Evolutionary conservation across 2,329 filamentous ascomycete species (phyloP).

Genomic region (Aspergillus sp.): DNA sequence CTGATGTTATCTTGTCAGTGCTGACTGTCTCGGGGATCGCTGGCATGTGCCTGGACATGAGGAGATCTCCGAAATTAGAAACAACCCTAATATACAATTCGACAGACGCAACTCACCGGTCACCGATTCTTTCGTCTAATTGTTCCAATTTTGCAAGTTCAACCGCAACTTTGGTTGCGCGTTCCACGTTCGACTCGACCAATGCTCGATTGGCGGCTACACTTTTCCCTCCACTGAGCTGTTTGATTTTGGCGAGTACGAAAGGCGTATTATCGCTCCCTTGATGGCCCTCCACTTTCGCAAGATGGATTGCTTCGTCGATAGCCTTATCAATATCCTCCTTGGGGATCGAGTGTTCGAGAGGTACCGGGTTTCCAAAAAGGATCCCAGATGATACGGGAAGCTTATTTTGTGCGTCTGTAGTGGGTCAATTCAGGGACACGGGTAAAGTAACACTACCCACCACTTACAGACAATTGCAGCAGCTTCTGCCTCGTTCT

Average conservation of each 20-base stretch:
- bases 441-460: too few relatives aligned
- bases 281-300: constrained; percentile 54
- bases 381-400: constrained; percentile 69
- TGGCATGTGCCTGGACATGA: constrained; percentile 31
- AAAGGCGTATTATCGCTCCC: constrained; percentile 80
- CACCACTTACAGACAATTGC: constrained; percentile 62
- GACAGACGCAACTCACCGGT: constrained; percentile 31
- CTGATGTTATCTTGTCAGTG: constrained; percentile 15
- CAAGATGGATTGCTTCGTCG: constrained; percentile 58
- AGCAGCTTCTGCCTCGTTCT: constrained; percentile 72
- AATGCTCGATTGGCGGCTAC: constrained; percentile 66
- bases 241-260: constrained; percentile 67
- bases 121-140: constrained; percentile 15
- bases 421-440: neutral
- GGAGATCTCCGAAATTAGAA: constrained; percentile 29
- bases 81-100: constrained; percentile 16
- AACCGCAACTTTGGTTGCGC: constrained; percentile 57
- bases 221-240: constrained; percentile 64
- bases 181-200: constrained; percentile 57
- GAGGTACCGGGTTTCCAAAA: constrained; percentile 82
- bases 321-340: constrained; percentile 63
- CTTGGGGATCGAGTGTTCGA: constrained; percentile 60
- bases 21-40: constrained; percentile 17
- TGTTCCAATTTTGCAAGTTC: constrained; percentile 51
- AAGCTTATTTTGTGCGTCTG: constrained; percentile 64